phyloP scores from a whole-genome alignment of 306 rosid genomes.

The Inga leiocalycina region DNA sequence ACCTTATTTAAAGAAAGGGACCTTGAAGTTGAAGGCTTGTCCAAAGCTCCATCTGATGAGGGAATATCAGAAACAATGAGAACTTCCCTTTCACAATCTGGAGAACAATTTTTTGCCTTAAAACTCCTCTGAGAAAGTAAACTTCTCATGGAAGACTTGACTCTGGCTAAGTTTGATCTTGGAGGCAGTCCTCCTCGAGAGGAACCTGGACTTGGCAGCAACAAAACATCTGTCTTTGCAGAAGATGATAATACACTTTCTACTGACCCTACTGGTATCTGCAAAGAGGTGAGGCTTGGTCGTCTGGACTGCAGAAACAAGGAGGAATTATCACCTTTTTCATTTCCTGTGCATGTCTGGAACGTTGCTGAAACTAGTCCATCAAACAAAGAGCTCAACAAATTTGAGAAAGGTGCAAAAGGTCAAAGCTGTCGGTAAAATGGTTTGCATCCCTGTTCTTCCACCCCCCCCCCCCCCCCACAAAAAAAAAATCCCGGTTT shows the following conservation, averaged over 20 bases:
- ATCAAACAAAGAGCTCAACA: conserved; percentile 7
- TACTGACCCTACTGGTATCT: conserved; percentile 69
- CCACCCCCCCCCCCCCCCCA: no score
- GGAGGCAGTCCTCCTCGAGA: conserved; percentile 70
- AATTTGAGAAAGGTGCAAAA: neutral
- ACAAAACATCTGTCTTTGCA: conserved; percentile 50
- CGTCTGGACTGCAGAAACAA: conserved; percentile 52
- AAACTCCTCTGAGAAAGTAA: conserved; percentile 67
- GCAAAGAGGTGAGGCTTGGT: conserved; percentile 63
- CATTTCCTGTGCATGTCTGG: conserved; percentile 44
- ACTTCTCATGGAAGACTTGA: conserved; percentile 55
- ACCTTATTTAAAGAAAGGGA: conserved; percentile 70
- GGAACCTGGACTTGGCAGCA: conserved; percentile 61
- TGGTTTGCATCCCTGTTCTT: neutral
- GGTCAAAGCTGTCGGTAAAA: neutral
- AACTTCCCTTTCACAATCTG: conserved; percentile 58
- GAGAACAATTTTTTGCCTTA: conserved; percentile 46
- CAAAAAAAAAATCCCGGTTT: no score
- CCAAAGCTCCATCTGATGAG: conserved; percentile 45
- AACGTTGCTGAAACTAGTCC: conserved; percentile 28
- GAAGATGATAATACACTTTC: conserved; percentile 59
- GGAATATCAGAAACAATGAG: conserved; percentile 64
- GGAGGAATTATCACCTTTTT: conserved; percentile 36
- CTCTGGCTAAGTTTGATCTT: conserved; percentile 63
- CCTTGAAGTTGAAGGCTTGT: conserved; percentile 64